Base-by-base conservation (phyloP, 495 filamentous ascomycete species). In the Hamigera avellanea region DNA sequence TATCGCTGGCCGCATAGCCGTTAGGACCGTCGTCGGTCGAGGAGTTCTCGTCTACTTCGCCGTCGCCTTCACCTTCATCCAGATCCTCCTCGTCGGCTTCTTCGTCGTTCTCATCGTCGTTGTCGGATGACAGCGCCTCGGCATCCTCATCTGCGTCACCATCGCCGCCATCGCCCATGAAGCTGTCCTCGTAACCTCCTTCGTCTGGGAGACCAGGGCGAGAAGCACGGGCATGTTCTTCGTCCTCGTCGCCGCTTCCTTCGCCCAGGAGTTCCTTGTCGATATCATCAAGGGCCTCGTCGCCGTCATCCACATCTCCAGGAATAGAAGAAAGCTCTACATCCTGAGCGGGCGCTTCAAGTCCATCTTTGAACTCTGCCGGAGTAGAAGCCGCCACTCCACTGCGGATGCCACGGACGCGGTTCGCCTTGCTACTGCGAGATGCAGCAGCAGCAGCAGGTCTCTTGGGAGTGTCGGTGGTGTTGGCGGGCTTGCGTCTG, bases 191-290 rank as follows among this genome's bases (percentile, higher is more conserved):
- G 29, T 52, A 49, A 15, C 54, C 50, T 9, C 36, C 17, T 19
- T 53, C 52, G 14, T 29, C 39, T 12, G 46, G 34, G 29, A 17
- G 37, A 13, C 39, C 48, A 19, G 26, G 40, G 27, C 39, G 54
- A 40, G 27, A 52, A 14, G 26, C 39, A 16, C 14, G 33, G 13
- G 33, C 16, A 15, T 19, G 33, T 2, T 35, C 41, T 19, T 49
- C 52, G 14, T 65, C 61, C 15, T 70, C 64, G 2, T 67, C 64
- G 5, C 58, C 63, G 13, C 65, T 61, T 12, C 39, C 66, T 40
- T 73, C 69, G 28, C 66, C 67, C 2, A 70, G 56, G 8, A 69
- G 50, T 40, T 70, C 69, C 14, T 67, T 61, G 36, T 73, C 69
- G 10, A 70, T 57, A 35, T 73, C 69, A 37, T 73, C 69, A 8